Evolutionary conservation across 2,329 filamentous ascomycete genomes (phyloP).

Genomic region (Lecanicillium sp.): DNA sequence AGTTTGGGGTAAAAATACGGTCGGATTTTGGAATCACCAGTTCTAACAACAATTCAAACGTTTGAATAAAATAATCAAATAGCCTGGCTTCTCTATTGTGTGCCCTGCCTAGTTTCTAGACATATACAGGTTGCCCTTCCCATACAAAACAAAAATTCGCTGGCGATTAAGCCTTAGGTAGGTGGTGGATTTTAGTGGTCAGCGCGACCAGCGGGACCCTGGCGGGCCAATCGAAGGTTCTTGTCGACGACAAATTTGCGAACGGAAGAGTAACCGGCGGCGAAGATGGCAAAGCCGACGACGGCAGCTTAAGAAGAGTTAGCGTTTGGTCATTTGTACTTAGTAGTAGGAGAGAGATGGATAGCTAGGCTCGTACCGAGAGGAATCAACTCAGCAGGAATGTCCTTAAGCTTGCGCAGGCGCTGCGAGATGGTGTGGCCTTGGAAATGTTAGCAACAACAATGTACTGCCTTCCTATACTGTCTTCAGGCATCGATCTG

Average conservation of each 20-base stretch:
- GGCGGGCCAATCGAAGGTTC: slow-evolving; percentile 78
- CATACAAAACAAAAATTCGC: slow-evolving; percentile 12
- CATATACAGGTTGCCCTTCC: slow-evolving; percentile 10
- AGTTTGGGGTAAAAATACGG: slow-evolving; percentile 23
- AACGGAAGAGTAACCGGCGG: slow-evolving; percentile 71
- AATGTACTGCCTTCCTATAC: slow-evolving; percentile 9
- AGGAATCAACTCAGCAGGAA: slow-evolving; percentile 89
- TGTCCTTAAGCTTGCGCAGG: slow-evolving; percentile 77
- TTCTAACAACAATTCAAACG: slow-evolving; percentile 1
- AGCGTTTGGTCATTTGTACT: no score
- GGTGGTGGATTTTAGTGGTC: slow-evolving; percentile 25
- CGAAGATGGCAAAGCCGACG: slow-evolving; percentile 73
- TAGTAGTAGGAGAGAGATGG: no score
- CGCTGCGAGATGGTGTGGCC: slow-evolving; percentile 97
- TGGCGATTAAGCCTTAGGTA: slow-evolving; percentile 9
- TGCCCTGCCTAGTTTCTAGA: slow-evolving; percentile 9
- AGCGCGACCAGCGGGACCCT: slow-evolving; percentile 39
- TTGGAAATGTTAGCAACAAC: slow-evolving; percentile 27
- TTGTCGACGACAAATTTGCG: slow-evolving; percentile 85
- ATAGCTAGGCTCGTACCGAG: slow-evolving; percentile 56
- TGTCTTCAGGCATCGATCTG: slow-evolving; percentile 4
- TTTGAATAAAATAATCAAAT: slow-evolving; percentile 4
- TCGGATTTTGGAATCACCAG: slow-evolving; percentile 4
- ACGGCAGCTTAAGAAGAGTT: slow-evolving; percentile 57
- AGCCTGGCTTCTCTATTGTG: slow-evolving; percentile 10